Evolutionary conservation across 2,329 filamentous ascomycete genomes (phyloP).

Genomic region (Colletotrichum aenigma): DNA sequence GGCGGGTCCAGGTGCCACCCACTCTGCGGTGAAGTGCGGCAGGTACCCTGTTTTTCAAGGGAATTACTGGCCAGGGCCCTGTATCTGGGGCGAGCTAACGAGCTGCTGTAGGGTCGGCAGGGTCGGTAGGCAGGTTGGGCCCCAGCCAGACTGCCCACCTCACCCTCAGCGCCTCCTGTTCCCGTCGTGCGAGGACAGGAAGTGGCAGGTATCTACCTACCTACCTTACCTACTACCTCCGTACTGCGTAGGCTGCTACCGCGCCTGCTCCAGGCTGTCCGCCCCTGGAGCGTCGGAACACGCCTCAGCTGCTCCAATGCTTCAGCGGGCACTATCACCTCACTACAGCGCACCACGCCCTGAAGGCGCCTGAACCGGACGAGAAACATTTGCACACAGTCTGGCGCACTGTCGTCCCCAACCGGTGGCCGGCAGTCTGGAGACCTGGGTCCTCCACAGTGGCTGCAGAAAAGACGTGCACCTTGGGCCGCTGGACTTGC

Average conservation of each 20-base stretch:
- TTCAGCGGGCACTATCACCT: not conserved
- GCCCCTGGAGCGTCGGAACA: not conserved
- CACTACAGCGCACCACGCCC: not conserved
- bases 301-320: not conserved
- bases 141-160: not conserved
- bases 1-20: conserved; percentile 16
- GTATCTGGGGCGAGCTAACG: conserved; percentile 14
- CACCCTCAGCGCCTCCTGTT: not conserved
- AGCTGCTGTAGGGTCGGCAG: conserved; percentile 1
- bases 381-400: not conserved
- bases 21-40: conserved; percentile 13
- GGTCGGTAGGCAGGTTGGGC: not conserved
- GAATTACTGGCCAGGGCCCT: conserved; percentile 7
- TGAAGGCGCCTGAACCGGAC: not conserved
- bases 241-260: not conserved
- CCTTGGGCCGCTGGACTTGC: not conserved
- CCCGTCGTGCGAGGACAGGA: not conserved
- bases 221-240: not conserved
- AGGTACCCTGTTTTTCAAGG: not conserved
- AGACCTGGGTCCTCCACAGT: not conserved
- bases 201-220: not conserved
- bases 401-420: conserved; percentile 5
- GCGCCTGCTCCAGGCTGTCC: not conserved
- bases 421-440: not conserved
- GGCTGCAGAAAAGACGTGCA: not conserved